Evolutionary conservation across 331 rosid species (phyloP), one percentile per base, ranked within the genome.

Genomic region (Cydonia oblonga): DNA sequence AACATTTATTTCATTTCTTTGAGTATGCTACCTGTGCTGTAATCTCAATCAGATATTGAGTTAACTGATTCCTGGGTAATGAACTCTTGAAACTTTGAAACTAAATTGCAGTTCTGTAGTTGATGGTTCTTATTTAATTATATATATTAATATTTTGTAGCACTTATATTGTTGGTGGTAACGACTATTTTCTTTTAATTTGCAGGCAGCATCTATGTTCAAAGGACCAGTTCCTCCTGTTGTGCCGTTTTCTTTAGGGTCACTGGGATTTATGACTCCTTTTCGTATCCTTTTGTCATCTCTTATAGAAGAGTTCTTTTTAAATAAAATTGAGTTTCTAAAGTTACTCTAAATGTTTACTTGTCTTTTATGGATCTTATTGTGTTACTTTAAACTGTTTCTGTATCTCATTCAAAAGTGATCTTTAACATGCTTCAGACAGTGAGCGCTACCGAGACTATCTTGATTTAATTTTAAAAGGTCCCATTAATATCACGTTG

Each of bases 171-270:
- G 19, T 24, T 38, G 56, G 30, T 7, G 8, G n/a, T 71, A 18
- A 65, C n/a, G n/a, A 74, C 67, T 42, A 35, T 76, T 14, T 24
- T 51, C 66, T 79, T 16, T 76, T 56, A 66, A 56, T 80, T 69
- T 85, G 85, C 99, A 95, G 99, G 96, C 99, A 46, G 99, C 96
- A 19, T 95, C 99, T 72, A 85, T 87, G 96, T 95, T 95, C 89
- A 95, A 89, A 84, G 97, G 99, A 63, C 96, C 99, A 14, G 96
- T 89, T 81, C 99, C 99, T 83, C 99, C 97, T 6, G 56, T 95
- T 56, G 99, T 91, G 75, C 92, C 97, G 14, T 91, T 95, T 87
- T 91, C 99, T 70, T 84, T 88, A 75, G 97, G 99, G 23, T 91
- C 99, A 70, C 87, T 89, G 72, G 99, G 99, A 68, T 95, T 95